These are phyloP conservation scores for Phialophora chinensis DNA, from an alignment of 2,329 filamentous ascomycete species.

Conservation along the genomic window DNA sequence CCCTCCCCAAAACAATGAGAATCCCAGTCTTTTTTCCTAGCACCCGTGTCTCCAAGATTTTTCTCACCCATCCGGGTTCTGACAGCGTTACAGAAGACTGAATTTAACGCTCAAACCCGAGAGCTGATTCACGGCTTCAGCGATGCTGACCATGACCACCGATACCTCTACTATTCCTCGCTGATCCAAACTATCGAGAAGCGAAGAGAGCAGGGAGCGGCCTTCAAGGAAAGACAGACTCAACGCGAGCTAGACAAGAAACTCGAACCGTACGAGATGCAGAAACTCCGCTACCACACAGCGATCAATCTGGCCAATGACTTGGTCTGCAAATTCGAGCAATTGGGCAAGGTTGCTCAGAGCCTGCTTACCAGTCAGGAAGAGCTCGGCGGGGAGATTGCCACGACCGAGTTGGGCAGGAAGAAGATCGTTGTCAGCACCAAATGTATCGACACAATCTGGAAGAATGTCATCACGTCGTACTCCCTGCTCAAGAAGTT, in stretches of 20 bases:
- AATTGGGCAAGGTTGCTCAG: conserved; percentile 21
- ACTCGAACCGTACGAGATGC: background rate
- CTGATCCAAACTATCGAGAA: background rate
- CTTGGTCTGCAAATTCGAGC: conserved; percentile 18
- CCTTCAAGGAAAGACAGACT: background rate
- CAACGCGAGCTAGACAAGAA: background rate
- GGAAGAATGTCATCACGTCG: conserved; percentile 17
- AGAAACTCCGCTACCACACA: background rate
- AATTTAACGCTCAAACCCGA: conserved; percentile 1
- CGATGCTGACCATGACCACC: conserved; percentile 7
- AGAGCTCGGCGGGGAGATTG: conserved; percentile 12
- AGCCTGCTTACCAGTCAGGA: conserved; percentile 21
- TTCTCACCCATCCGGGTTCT: background rate
- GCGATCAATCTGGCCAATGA: conserved; percentile 9
- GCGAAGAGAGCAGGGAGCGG: background rate
- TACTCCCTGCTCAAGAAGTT: conserved; percentile 12
- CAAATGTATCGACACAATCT: conserved; percentile 26
- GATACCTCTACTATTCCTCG: conserved; percentile 1
- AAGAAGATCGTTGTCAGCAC: conserved; percentile 24
- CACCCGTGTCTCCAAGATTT: background rate
- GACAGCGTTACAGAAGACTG: conserved; percentile 10
- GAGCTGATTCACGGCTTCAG: conserved; percentile 3
- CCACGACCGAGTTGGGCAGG: background rate
- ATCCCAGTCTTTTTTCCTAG: background rate
- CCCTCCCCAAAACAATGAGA: background rate